phyloP scores from a whole-genome alignment of 1,139 yeast genomes.

The Hansenula anomala region DNA sequence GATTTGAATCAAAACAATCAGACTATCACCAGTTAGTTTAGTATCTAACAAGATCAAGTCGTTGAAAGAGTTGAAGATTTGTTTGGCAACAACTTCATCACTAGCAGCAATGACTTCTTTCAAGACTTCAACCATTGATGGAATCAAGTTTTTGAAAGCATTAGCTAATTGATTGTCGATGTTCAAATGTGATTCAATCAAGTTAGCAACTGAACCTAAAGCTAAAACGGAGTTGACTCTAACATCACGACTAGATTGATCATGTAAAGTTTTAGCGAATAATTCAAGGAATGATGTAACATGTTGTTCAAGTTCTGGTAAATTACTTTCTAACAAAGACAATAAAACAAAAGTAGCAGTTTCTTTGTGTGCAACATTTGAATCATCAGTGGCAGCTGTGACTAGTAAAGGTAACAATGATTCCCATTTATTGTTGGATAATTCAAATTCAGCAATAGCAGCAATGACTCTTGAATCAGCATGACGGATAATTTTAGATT shows the following conservation, averaged over 20 bases:
- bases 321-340: slow-evolving; percentile 73
- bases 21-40: slow-evolving; percentile 72
- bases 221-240: slow-evolving; percentile 84
- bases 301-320: slow-evolving; percentile 57
- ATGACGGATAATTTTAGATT: slow-evolving; percentile 73
- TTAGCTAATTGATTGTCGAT: slow-evolving; percentile 45
- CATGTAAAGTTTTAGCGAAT: slow-evolving; percentile 64
- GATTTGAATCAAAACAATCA: slow-evolving; percentile 64
- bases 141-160: slow-evolving; percentile 64
- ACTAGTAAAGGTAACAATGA: slow-evolving; percentile 71
- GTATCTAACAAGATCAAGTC: slow-evolving; percentile 73
- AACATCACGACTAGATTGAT: slow-evolving; percentile 62
- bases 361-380: slow-evolving; percentile 65
- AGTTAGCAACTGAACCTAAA: slow-evolving; percentile 69
- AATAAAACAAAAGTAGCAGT: slow-evolving; percentile 78
- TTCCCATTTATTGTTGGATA: slow-evolving; percentile 67
- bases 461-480: slow-evolving; percentile 87
- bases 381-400: slow-evolving; percentile 56
- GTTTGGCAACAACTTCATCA: slow-evolving; percentile 69
- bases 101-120: slow-evolving; percentile 66
- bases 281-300: slow-evolving; percentile 65
- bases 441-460: slow-evolving; percentile 75
- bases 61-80: slow-evolving; percentile 82
- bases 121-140: slow-evolving; percentile 78
- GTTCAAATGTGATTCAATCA: slow-evolving; percentile 49